phyloP scores from a whole-genome alignment of 2,329 filamentous ascomycete genomes.

The Ophiostoma quercus region DNA sequence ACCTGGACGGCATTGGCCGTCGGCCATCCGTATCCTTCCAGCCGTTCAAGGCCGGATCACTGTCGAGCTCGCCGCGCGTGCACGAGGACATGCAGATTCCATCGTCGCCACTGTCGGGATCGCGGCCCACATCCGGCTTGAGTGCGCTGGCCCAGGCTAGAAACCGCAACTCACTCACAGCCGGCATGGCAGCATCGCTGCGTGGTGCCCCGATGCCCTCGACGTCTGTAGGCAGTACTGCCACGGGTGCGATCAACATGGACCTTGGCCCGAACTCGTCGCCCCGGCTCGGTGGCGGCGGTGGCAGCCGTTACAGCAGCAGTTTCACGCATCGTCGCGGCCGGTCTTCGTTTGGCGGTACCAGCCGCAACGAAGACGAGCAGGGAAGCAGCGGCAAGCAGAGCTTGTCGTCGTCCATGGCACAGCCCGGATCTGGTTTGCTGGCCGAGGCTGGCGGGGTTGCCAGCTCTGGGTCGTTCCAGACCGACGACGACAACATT shows the following conservation, averaged over 20 bases:
- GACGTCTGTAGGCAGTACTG: constrained; percentile 25
- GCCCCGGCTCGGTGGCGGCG: constrained; percentile 56
- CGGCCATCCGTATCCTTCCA: constrained; percentile 85
- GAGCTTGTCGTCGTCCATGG: constrained; percentile 64
- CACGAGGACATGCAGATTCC: constrained; percentile 48
- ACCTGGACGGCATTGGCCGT: constrained; percentile 53
- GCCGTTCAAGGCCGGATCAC: constrained; percentile 90
- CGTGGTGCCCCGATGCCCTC: constrained; percentile 56
- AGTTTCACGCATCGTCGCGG: constrained; percentile 84
- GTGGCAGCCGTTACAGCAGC: constrained; percentile 79
- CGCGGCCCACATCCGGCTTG: constrained; percentile 43
- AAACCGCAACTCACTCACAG: constrained; percentile 67
- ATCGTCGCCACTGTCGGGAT: constrained; percentile 47
- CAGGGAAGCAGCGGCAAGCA: constrained; percentile 75
- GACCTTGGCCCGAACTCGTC: constrained; percentile 61
- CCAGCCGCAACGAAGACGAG: constrained; percentile 66
- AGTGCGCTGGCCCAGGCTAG: constrained; percentile 53
- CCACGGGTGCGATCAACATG: constrained; percentile 15
- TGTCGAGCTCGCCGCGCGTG: constrained; percentile 75
- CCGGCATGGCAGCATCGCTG: constrained; percentile 68
- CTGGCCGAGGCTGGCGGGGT: constrained; percentile 59
- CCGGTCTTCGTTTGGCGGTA: constrained; percentile 69
- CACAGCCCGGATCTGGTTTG: constrained; percentile 71
- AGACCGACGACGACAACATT: constrained; percentile 84
- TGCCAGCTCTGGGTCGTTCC: constrained; percentile 62